A percentile compares a stretch with the other conserved stretches of the same genome.
Evolutionary conservation across 345 rosid species (phyloP).

Genomic region (Hibiscus tridactylites): DNA sequence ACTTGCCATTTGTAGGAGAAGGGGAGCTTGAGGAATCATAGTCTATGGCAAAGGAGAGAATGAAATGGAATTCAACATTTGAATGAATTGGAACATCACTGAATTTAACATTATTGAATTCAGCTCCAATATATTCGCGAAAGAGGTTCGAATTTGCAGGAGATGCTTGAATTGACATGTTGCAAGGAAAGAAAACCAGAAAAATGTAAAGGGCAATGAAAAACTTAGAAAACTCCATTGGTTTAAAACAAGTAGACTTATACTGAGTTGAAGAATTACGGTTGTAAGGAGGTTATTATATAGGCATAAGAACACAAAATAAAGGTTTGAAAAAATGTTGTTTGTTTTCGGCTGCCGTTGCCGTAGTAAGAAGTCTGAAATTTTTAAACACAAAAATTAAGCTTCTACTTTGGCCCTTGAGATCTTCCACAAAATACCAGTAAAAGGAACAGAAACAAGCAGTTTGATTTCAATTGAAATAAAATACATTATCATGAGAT

Average conservation of each 20-base stretch:
- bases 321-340: neutral
- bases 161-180: neutral
- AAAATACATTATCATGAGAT: too few species aligned
- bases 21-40: slow-evolving; percentile 18
- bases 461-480: too few species aligned
- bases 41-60: slow-evolving; percentile 37
- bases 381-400: too few species aligned
- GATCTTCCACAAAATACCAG: too few species aligned
- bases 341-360: neutral
- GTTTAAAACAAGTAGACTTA: neutral
- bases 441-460: too few species aligned
- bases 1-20: slow-evolving; percentile 27
- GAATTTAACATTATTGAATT: neutral
- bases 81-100: neutral
- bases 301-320: neutral
- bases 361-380: too few species aligned
- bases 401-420: too few species aligned
- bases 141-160: slow-evolving; percentile 2
- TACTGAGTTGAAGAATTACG: neutral
- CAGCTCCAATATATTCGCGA: neutral
- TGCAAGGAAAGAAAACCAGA: neutral
- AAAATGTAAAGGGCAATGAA: slow-evolving; percentile 1
- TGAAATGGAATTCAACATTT: neutral
- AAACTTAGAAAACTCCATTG: neutral
- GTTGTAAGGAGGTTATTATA: neutral